Conservation (phyloP, 345 rosid genomes). For the Aquilaria yunnanensis region DNA sequence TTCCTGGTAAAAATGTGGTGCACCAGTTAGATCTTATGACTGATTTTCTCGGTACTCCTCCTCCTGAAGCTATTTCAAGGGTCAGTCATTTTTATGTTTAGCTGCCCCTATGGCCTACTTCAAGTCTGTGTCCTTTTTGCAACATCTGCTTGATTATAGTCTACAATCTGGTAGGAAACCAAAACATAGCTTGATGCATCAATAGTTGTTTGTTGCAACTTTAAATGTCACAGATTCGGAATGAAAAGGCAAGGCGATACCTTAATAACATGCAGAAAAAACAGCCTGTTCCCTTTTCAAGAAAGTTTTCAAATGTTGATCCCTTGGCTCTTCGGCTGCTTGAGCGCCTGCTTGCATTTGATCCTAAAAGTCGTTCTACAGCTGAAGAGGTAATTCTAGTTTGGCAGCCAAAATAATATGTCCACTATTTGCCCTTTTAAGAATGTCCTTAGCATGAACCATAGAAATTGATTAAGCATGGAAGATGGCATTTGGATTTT, state of each 20-base stretch:
- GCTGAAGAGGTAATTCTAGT: slow-evolving; percentile 56
- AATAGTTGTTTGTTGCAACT: slow-evolving; percentile 9
- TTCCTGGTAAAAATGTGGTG: slow-evolving; percentile 90
- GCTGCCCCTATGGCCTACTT: not conserved
- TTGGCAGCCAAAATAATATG: not conserved
- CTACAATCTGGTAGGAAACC: not conserved
- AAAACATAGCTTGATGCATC: not conserved
- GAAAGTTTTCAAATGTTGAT: slow-evolving; percentile 75
- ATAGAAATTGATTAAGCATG: too few relatives aligned
- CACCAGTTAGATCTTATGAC: slow-evolving; percentile 90
- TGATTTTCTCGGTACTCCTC: slow-evolving; percentile 86
- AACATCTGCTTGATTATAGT: not conserved
- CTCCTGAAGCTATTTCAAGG: slow-evolving; percentile 60
- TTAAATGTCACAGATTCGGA: slow-evolving; percentile 49
- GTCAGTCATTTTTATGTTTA: slow-evolving; percentile 29
- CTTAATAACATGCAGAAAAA: slow-evolving; percentile 84
- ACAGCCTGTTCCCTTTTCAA: slow-evolving; percentile 58
- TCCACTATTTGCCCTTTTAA: too few relatives aligned
- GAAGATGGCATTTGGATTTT: too few relatives aligned
- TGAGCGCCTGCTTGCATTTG: slow-evolving; percentile 76
- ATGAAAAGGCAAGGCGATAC: slow-evolving; percentile 91
- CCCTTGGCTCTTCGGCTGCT: slow-evolving; percentile 73
- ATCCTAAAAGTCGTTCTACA: slow-evolving; percentile 86
- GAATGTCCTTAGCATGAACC: too few relatives aligned
- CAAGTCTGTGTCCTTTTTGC: not conserved